A percentile compares a stretch with the other conserved stretches of the same genome.
These are phyloP conservation scores for Irineochytrium annulatum DNA, from an alignment of 192 early-diverging fungal genomes.

Conservation along the genomic window DNA sequence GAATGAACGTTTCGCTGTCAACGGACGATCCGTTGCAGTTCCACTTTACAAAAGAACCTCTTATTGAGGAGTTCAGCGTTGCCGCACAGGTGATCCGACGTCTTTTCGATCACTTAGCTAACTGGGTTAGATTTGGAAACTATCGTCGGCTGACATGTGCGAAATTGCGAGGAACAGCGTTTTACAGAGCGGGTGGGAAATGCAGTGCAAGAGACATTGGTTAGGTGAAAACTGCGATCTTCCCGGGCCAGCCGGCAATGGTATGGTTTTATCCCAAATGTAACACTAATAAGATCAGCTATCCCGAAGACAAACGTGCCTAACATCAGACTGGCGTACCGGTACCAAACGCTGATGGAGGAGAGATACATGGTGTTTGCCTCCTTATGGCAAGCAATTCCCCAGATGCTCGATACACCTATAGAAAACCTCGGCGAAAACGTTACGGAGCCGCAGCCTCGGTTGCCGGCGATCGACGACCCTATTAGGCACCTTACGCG, in stretches of 20 bases:
- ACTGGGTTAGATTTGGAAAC: constrained; percentile 78
- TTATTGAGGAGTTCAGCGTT: constrained; percentile 96
- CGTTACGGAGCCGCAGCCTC: not conserved
- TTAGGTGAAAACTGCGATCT: constrained; percentile 72
- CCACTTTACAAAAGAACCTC: constrained; percentile 92
- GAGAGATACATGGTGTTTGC: constrained; percentile 63
- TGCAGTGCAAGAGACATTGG: constrained; percentile 84
- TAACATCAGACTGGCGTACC: constrained; percentile 74
- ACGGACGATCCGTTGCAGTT: constrained; percentile 96
- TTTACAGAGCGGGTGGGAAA: constrained; percentile 86
- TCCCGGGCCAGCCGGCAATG: constrained; percentile 72
- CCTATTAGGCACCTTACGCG: too few species aligned
- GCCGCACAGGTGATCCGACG: constrained; percentile 69
- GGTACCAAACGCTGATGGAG: constrained; percentile 80
- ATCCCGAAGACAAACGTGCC: constrained; percentile 93
- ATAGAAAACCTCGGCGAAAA: not conserved
- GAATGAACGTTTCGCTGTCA: constrained; percentile 87
- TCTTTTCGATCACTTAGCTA: not conserved
- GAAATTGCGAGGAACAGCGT: constrained; percentile 90
- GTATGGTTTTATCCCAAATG: constrained; percentile 21
- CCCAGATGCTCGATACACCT: not conserved
- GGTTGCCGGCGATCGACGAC: not conserved
- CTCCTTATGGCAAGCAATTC: constrained; percentile 19
- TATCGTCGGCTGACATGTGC: constrained; percentile 89
- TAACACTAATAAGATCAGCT: constrained; percentile 33